phyloP scores from a whole-genome alignment of 768 basidiomycete species.

The Tricholoma flavovirens region DNA sequence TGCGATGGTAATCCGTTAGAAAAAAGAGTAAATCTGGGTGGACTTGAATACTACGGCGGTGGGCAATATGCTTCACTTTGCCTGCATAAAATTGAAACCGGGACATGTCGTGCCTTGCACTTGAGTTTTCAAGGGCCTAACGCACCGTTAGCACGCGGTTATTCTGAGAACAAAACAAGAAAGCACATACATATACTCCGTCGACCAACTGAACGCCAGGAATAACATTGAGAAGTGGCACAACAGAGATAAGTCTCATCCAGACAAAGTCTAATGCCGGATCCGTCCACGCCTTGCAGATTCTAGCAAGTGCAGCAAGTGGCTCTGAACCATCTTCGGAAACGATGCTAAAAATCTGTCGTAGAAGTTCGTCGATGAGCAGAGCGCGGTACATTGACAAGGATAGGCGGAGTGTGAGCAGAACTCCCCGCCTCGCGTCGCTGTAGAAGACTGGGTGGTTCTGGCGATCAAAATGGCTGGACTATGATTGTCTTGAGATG shows the following conservation, averaged over 20 bases:
- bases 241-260: constrained; percentile 34
- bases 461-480: neutral
- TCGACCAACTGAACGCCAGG: constrained; percentile 22
- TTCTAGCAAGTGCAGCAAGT: constrained; percentile 33
- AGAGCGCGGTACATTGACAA: constrained; percentile 37
- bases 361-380: constrained; percentile 45
- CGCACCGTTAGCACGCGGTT: neutral
- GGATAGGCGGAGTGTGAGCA: neutral
- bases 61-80: constrained; percentile 32
- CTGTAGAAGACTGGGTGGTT: neutral
- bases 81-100: constrained; percentile 29
- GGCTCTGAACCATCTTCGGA: constrained; percentile 22
- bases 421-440: neutral
- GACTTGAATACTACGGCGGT: constrained; percentile 22
- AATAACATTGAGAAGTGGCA: constrained; percentile 36
- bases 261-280: constrained; percentile 45
- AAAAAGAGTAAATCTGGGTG: constrained; percentile 19
- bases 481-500: neutral
- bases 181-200: constrained; percentile 28
- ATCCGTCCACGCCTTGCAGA: constrained; percentile 42
- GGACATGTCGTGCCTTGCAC: constrained; percentile 14
- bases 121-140: neutral
- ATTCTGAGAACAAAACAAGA: neutral
- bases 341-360: constrained; percentile 31
- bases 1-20: constrained; percentile 9